Evolutionary conservation across 2,329 filamentous ascomycete genomes (phyloP).

Genomic region (Lizonia empirigonia): DNA sequence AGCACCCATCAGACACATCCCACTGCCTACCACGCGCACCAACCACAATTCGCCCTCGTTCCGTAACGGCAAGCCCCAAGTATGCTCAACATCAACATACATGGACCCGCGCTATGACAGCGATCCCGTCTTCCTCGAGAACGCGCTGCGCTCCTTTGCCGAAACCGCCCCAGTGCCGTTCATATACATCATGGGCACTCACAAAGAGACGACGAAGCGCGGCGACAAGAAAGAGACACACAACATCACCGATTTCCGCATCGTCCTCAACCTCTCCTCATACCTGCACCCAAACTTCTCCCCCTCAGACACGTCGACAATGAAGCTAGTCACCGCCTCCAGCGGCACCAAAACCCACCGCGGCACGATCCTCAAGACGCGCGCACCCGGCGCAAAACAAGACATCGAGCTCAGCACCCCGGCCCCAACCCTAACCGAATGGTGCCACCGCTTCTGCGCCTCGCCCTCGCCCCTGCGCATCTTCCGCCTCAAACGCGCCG

Average conservation of each 20-base stretch:
- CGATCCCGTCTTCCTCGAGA: constrained; percentile 41
- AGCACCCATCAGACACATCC: constrained; percentile 32
- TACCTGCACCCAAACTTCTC: constrained; percentile 36
- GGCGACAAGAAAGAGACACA: constrained; percentile 46
- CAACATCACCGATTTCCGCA: constrained; percentile 45
- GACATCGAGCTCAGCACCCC: constrained; percentile 53
- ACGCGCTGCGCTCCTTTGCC: constrained; percentile 34
- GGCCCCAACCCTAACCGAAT: constrained; percentile 58
- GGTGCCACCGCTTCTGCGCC: constrained; percentile 72
- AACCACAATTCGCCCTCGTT: constrained; percentile 34
- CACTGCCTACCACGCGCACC: constrained; percentile 35
- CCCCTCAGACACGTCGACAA: constrained; percentile 25
- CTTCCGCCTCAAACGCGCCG: constrained; percentile 50
- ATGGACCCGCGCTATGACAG: constrained; percentile 42
- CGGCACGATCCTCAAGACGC: constrained; percentile 64
- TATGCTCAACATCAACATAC: constrained; percentile 32
- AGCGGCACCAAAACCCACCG: constrained; percentile 67
- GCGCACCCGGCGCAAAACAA: constrained; percentile 55
- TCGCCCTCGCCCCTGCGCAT: constrained; percentile 62
- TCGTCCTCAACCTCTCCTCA: constrained; percentile 42
- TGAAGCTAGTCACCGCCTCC: constrained; percentile 54
- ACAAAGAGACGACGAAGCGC: constrained; percentile 43
- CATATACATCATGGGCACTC: constrained; percentile 48
- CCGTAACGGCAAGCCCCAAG: constrained; percentile 35
- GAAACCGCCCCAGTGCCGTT: constrained; percentile 38